Conservation (phyloP, 345 rosid species). For the Garcia nutans region DNA sequence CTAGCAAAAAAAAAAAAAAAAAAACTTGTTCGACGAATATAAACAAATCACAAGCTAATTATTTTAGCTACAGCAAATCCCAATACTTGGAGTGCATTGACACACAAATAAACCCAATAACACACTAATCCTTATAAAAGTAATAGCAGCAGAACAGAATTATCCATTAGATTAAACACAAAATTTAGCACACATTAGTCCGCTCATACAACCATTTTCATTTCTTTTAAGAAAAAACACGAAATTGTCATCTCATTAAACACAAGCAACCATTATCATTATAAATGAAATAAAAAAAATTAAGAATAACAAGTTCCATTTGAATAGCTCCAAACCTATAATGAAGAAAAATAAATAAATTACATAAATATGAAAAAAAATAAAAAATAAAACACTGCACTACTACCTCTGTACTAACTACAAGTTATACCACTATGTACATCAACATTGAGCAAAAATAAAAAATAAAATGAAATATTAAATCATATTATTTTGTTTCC, state of each 20-base stretch:
- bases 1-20: too few species aligned
- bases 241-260: neutral
- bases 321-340: neutral
- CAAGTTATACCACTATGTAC: neutral
- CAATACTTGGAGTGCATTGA: neutral
- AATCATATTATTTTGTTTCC: neutral
- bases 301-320: neutral
- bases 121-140: neutral
- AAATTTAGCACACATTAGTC: too few species aligned
- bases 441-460: neutral
- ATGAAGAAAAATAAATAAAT: too few species aligned
- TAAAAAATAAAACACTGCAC: neutral
- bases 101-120: neutral
- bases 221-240: neutral
- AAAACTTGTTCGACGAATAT: neutral
- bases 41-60: neutral
- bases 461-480: neutral
- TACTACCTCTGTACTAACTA: neutral
- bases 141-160: neutral
- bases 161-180: neutral
- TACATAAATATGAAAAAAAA: neutral
- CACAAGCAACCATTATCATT: neutral
- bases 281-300: neutral
- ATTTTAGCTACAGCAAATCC: neutral
- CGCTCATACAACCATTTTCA: neutral